Base-by-base conservation (phyloP, 495 filamentous ascomycete species). In the Penicillium riverlandense region DNA sequence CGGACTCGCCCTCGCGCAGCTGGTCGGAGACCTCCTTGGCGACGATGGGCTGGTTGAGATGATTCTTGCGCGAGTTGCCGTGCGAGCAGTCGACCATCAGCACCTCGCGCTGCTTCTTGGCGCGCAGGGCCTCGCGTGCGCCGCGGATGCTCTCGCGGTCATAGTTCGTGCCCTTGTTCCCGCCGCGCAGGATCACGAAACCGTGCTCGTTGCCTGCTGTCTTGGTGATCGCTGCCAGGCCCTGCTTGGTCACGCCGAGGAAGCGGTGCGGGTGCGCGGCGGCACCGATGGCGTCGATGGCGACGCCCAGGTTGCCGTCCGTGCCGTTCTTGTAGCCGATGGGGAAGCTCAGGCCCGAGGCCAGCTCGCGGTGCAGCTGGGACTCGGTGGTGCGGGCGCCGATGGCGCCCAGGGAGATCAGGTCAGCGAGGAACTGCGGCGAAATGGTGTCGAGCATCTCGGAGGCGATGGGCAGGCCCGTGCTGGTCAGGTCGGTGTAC, bases 241-340 rank as follows among this genome's bases (percentile, higher is more conserved):
- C 92, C 64, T 95, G 89, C 75, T 97, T 98, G n/a, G 94, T 98
- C 35, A 98, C 94, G 64, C 91, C 91, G 76, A 98, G 88, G 76
- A 98, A 98, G 66, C 94, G 89, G 69, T 98, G 92, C 54, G 85
- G 86, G 47, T 90, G 81, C 29, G 87, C 84, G 2, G 92, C 92
- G 7, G 89, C 83, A 43, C 94, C 90, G 48, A 96, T 94, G 37
- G 92, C 92, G 58, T 98, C 92, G 50, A 98, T 91, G 34, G 91
- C 90, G n/a, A 98, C 91, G 15, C 77, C 80, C 40, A 98, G 67
- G 55, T 84, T 86, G n/a, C 92, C 92, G 58, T 98, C 92, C 29
- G 92, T 98, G 37, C 92, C 94, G 61, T 98, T 98, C 80, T 97
- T 98, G 84, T 95, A 98, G 11, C 92, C 92, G 40, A 98, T 90